A percentile compares a stretch with the other conserved stretches of the same genome.
phyloP scores from a whole-genome alignment of 179 eudicot genomes.

The Corrigiola litoralis region DNA sequence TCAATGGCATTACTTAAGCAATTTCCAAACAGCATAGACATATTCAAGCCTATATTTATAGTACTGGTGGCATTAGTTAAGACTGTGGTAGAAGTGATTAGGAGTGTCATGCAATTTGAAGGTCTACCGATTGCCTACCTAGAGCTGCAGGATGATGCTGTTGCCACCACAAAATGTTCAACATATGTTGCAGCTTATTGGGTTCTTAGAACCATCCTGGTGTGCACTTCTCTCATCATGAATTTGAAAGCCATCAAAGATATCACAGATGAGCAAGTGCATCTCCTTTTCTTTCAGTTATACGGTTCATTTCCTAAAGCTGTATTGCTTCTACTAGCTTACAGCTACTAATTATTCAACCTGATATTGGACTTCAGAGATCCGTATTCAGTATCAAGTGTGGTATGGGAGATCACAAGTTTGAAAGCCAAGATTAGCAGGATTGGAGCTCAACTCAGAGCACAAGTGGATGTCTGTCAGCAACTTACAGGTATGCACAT shows the following conservation, averaged over 20 bases:
- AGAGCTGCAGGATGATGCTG: constrained; percentile 28
- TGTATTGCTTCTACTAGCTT: background rate
- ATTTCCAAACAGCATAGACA: constrained; percentile 22
- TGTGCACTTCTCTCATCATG: constrained; percentile 42
- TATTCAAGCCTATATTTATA: constrained; percentile 31
- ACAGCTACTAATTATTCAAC: constrained; percentile 2
- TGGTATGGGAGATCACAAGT: constrained; percentile 51
- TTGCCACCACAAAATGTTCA: constrained; percentile 28
- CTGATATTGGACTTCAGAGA: constrained; percentile 32
- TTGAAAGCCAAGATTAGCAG: constrained; percentile 37
- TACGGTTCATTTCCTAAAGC: background rate
- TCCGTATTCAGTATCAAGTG: constrained; percentile 27
- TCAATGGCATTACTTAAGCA: constrained; percentile 44
- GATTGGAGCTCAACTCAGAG: constrained; percentile 34
- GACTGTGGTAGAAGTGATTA: constrained; percentile 36
- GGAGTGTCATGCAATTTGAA: constrained; percentile 38
- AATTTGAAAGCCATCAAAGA: constrained; percentile 38
- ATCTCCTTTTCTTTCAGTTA: constrained; percentile 42
- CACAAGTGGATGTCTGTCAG: constrained; percentile 40
- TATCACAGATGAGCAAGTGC: constrained; percentile 60
- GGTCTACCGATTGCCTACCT: constrained; percentile 34
- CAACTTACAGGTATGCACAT: constrained; percentile 41
- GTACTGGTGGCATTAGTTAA: constrained; percentile 32
- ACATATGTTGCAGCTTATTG: constrained; percentile 55
- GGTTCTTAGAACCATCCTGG: constrained; percentile 50